Evolutionary conservation across 495 filamentous ascomycete species (phyloP).

Genomic region (Lasiosphaeria ovina): DNA sequence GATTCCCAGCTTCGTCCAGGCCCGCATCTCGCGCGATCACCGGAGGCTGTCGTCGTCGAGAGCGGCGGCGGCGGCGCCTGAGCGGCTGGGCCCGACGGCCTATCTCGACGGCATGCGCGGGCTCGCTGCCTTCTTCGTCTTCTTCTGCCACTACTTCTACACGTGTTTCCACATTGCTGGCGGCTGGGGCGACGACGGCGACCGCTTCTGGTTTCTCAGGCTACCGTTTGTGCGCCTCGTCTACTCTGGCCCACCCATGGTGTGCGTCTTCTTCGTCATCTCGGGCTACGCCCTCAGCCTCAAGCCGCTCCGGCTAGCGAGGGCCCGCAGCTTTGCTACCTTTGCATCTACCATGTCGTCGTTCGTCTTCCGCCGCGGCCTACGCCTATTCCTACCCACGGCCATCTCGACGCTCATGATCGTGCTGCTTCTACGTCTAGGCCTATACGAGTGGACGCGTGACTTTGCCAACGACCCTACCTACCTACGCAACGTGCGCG

Average conservation of each 20-base stretch:
- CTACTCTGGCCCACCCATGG: slow-evolving; percentile 68
- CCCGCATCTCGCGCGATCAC: slow-evolving; percentile 15
- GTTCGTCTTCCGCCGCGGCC: slow-evolving; percentile 62
- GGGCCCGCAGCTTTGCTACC: slow-evolving; percentile 39
- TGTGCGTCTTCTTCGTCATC: slow-evolving; percentile 74
- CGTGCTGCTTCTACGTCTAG: slow-evolving; percentile 54
- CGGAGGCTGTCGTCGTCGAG: background rate
- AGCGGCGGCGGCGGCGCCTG: background rate
- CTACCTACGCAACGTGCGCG: slow-evolving; percentile 41
- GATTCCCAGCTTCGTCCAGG: slow-evolving; percentile 39
- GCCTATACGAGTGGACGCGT: slow-evolving; percentile 46
- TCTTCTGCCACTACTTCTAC: slow-evolving; percentile 52
- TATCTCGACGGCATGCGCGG: slow-evolving; percentile 60
- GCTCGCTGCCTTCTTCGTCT: slow-evolving; percentile 57
- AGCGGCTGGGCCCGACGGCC: slow-evolving; percentile 42
- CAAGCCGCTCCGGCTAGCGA: slow-evolving; percentile 60
- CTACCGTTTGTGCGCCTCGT: slow-evolving; percentile 66
- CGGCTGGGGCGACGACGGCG: slow-evolving; percentile 33
- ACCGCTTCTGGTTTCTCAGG: slow-evolving; percentile 50
- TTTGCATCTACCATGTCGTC: slow-evolving; percentile 50
- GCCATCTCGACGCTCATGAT: slow-evolving; percentile 58
- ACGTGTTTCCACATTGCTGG: slow-evolving; percentile 44
- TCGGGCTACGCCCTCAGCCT: slow-evolving; percentile 69
- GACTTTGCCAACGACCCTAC: slow-evolving; percentile 34
- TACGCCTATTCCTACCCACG: slow-evolving; percentile 66